Evolutionary conservation across 2,329 filamentous ascomycete species (phyloP).

Genomic region (Simplicillium aogashimaense): DNA sequence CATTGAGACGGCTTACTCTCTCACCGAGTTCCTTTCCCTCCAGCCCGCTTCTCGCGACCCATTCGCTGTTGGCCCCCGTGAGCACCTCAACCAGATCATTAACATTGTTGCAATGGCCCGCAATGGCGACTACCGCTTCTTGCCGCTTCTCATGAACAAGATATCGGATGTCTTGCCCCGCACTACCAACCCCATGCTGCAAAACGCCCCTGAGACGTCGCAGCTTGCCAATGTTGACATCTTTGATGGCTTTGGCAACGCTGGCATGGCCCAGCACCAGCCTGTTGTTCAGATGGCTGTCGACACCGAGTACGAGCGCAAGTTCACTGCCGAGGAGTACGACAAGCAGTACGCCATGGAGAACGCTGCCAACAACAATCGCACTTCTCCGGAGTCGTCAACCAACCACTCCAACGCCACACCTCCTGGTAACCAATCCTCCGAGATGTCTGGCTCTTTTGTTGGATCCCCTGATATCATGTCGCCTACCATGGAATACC

Average conservation of each 20-base stretch:
- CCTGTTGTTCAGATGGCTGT: slow-evolving; percentile 32
- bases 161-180: slow-evolving; percentile 61
- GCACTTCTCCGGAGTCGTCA: slow-evolving; percentile 22
- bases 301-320: slow-evolving; percentile 37
- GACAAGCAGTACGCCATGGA: slow-evolving; percentile 27
- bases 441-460: slow-evolving; percentile 29
- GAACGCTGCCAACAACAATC: slow-evolving; percentile 18
- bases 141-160: slow-evolving; percentile 68
- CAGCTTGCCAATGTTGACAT: slow-evolving; percentile 48
- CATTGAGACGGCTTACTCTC: slow-evolving; percentile 63
- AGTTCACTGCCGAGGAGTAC: slow-evolving; percentile 32
- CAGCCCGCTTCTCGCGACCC: slow-evolving; percentile 50
- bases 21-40: slow-evolving; percentile 63
- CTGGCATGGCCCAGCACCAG: slow-evolving; percentile 49
- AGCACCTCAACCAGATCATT: slow-evolving; percentile 62
- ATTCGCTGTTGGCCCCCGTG: slow-evolving; percentile 58
- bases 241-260: slow-evolving; percentile 56
- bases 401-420: slow-evolving; percentile 17
- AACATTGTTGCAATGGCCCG: slow-evolving; percentile 60
- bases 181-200: slow-evolving; percentile 49
- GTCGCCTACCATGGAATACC: slow-evolving; percentile 41
- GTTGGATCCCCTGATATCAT: slow-evolving; percentile 42
- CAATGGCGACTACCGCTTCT: slow-evolving; percentile 65
- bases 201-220: slow-evolving; percentile 45
- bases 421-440: slow-evolving; percentile 14